Base-by-base conservation (phyloP, 345 rosid genomes). In the Raphanus sativus region DNA sequence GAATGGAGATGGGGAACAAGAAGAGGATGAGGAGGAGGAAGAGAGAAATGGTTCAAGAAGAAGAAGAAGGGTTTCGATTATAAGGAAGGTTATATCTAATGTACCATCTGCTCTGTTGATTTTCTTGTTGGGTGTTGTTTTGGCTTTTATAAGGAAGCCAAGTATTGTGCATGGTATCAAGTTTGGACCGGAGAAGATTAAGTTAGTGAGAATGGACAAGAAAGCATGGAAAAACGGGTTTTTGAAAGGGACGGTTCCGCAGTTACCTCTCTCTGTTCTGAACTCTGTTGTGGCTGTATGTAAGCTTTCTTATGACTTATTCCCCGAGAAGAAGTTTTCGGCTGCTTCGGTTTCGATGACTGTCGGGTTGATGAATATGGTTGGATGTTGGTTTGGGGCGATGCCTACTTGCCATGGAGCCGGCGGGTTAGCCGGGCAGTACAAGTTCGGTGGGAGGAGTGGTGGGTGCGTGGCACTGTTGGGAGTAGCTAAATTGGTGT, bases 341-440 rank as follows among this genome's bases (percentile, higher is more conserved):
- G 87, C 89, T 11, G 61, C 92, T 0, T 91, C 97, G 0, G 86
- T 93, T 54, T 89, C 95, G 0, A 77, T 85, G 61, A 89, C 92
- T 0, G 93, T 93, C 0, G 95, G 98, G 60, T 3, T 91, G 69
- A 88, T 89, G 98, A 93, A 93, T 81, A 30, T 93, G 66, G 90
- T 86, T 11, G 92, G 95, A 12, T 89, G 97, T 65, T 93, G 97
- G 98, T 91, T 93, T 45, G 95, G 93, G 7, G 95, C 90, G 58
- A 87, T 93, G 93, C 98, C 98, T 4, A 87, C 93, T 67, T 93
- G 92, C 81, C 98, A 93, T 32, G 98, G 93, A 13, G 97, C 98
- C 0, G 92, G 97, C 0, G 97, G 98, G 28, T 77, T 91, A 29
- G 98, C 98, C 0, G 97, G 96, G 67, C 91, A 93, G 84, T 91